Evolutionary conservation across 1,284 basidiomycete genomes (phyloP), one percentile per base, ranked within the genome.

Genomic region (Kwoniella shivajii): DNA sequence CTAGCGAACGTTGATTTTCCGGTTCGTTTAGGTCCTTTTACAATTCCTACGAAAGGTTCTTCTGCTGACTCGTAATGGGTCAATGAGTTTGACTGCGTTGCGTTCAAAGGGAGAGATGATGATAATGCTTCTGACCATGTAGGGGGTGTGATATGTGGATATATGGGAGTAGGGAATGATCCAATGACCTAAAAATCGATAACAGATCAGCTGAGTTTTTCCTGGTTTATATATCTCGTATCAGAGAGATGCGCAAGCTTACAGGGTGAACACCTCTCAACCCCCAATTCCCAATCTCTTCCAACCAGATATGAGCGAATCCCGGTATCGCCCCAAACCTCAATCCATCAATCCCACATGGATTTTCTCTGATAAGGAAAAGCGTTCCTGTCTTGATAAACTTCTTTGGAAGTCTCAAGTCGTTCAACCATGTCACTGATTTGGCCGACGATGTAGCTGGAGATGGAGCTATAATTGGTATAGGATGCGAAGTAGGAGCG

Each of bases 1-100:
- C 88, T 82, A 0, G 88, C 85, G 64, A 97, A 87, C 0, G 90
- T 89, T 60, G 91, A 95, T 77, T 99, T 98, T 0, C 95, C 94
- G 9, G 85, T 83, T 51, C 90, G 87, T 74, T 91, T 95, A 0
- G 88, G 83, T 0, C 95, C 94, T 67, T 87, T 89, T 16, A 98
- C 82, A 1, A 97, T 71, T 60, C 76, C 77, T 0, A 82, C 67
- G 4, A 71, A 61, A 0, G 78, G 72, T 4, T 59, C 43, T 2
- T 65, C 60, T 2, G 50, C 66, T 6, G 61, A 59, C 3, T 61
- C 29, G 16, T 54, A 46, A 3, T 47, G 31, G 13, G 50, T 38
- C 3, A 51, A 60, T 2, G 55, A 57, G 4, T 61, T 59, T 13
- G 53, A 63, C 4, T 47, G 36, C 14, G n/a, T n/a, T 9, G 4